Evolutionary conservation across 257 asterid species (phyloP).

Genomic region (Prunella vulgaris): DNA sequence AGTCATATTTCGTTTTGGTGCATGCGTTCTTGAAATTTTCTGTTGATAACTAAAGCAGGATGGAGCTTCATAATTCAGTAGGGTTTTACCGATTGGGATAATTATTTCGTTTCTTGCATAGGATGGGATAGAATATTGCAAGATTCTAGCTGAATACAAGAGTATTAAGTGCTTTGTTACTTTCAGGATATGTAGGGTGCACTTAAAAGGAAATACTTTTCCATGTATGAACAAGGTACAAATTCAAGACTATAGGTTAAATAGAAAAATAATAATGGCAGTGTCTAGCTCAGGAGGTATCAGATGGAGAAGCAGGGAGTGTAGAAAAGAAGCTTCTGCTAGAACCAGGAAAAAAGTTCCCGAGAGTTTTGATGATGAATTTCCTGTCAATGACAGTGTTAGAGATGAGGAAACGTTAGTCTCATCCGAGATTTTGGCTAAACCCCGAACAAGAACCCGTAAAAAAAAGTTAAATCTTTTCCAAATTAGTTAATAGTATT

Average conservation of each 20-base stretch:
- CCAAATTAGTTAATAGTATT: not conserved
- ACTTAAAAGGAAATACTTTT: conserved; percentile 33
- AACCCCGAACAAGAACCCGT: conserved; percentile 39
- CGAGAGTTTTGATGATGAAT: conserved; percentile 33
- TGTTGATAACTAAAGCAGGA: not conserved
- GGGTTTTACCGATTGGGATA: not conserved
- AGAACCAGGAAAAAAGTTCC: conserved; percentile 43
- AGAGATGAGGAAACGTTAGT: conserved; percentile 36
- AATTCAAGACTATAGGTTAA: conserved; percentile 40
- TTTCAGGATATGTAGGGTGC: conserved; percentile 53
- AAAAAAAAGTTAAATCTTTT: conserved; percentile 55
- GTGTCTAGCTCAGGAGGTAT: conserved; percentile 44
- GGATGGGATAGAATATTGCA: not conserved
- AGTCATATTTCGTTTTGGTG: not conserved
- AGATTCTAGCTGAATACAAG: not conserved
- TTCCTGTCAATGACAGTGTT: conserved; percentile 28
- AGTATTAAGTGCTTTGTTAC: not conserved
- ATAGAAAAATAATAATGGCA: conserved; percentile 45
- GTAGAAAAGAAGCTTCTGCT: conserved; percentile 49
- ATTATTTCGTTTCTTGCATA: not conserved
- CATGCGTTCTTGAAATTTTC: not conserved
- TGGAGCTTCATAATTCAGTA: not conserved
- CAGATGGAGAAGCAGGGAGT: conserved; percentile 40
- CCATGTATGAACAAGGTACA: conserved; percentile 40
- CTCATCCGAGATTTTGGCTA: conserved; percentile 36